Percentiles rank a stretch among this genome's conserved stretches.
Evolutionary conservation across 257 asterid species (phyloP).

Genomic region (Echium plantagineum): DNA sequence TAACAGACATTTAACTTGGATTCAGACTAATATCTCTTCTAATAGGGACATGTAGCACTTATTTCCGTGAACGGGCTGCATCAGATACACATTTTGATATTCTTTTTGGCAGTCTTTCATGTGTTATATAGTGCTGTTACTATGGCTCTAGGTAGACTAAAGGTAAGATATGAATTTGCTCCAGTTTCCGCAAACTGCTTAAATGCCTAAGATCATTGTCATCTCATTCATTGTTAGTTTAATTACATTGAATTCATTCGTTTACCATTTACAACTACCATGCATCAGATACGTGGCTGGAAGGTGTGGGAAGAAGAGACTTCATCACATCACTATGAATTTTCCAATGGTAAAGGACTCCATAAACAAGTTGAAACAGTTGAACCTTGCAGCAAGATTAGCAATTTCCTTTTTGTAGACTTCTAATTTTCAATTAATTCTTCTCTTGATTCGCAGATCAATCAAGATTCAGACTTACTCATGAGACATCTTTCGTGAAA

Average conservation of each 20-base stretch:
- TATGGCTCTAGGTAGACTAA: constrained; percentile 49
- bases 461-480: not conserved
- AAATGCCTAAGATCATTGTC: not conserved
- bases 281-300: constrained; percentile 10
- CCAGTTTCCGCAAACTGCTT: not conserved
- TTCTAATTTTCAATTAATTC: too few relatives aligned
- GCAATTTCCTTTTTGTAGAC: too few relatives aligned
- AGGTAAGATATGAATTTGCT: constrained; percentile 20
- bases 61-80: constrained; percentile 45
- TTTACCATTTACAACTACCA: not conserved
- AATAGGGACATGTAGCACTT: constrained; percentile 44
- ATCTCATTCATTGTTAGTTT: not conserved
- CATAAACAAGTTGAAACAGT: not conserved
- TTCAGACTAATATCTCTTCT: not conserved
- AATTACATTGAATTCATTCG: not conserved
- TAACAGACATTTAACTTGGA: not conserved
- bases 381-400: too few relatives aligned
- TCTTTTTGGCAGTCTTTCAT: constrained; percentile 57
- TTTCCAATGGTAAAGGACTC: constrained; percentile 4
- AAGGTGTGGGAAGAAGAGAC: constrained; percentile 9
- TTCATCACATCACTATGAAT: constrained; percentile 7
- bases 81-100: constrained; percentile 60
- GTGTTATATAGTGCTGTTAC: constrained; percentile 52
- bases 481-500: not conserved
- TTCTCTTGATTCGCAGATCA: not conserved